phyloP scores from a whole-genome alignment of 2,329 filamentous ascomycete species.

The Fusarium pilosicola region DNA sequence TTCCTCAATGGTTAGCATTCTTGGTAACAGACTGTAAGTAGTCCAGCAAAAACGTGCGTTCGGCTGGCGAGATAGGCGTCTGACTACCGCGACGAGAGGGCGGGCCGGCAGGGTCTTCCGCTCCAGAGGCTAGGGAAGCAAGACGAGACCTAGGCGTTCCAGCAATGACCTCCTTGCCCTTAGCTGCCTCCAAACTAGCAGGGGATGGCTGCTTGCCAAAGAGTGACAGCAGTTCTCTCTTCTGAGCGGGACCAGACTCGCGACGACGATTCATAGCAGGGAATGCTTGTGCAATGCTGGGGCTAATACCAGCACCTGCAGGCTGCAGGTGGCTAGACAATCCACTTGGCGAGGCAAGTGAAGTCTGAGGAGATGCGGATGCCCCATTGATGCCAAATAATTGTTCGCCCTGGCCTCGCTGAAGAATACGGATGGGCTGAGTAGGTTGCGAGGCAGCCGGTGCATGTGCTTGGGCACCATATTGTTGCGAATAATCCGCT shows the following conservation, averaged over 20 bases:
- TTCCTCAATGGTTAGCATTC: slow-evolving; percentile 47
- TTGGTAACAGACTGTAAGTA: slow-evolving; percentile 72
- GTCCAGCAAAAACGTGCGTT: slow-evolving; percentile 79
- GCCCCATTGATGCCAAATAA: slow-evolving; percentile 27
- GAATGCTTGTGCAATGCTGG: slow-evolving; percentile 29
- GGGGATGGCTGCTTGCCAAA: slow-evolving; percentile 61
- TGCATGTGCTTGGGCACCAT: slow-evolving; percentile 18
- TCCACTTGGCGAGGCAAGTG: slow-evolving; percentile 38
- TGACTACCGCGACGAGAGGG: slow-evolving; percentile 59
- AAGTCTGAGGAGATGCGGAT: slow-evolving; percentile 35
- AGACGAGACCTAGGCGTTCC: slow-evolving; percentile 50
- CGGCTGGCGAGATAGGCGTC: slow-evolving; percentile 71
- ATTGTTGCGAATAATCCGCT: slow-evolving; percentile 30
- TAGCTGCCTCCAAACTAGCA: slow-evolving; percentile 37
- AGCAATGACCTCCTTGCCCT: slow-evolving; percentile 39
- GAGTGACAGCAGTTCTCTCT: slow-evolving; percentile 64
- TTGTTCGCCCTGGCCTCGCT: slow-evolving; percentile 47
- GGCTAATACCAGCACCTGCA: slow-evolving; percentile 28
- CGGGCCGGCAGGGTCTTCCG: slow-evolving; percentile 44
- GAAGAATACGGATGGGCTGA: slow-evolving; percentile 50
- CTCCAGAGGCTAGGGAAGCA: slow-evolving; percentile 56
- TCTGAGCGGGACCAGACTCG: slow-evolving; percentile 47
- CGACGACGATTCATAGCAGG: slow-evolving; percentile 36
- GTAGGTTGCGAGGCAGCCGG: slow-evolving; percentile 13
- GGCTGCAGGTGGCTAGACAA: slow-evolving; percentile 31